Evolutionary conservation across 305 asterid genomes (phyloP), one percentile per base, ranked within the genome.

Genomic region (Fraxinus greggii): DNA sequence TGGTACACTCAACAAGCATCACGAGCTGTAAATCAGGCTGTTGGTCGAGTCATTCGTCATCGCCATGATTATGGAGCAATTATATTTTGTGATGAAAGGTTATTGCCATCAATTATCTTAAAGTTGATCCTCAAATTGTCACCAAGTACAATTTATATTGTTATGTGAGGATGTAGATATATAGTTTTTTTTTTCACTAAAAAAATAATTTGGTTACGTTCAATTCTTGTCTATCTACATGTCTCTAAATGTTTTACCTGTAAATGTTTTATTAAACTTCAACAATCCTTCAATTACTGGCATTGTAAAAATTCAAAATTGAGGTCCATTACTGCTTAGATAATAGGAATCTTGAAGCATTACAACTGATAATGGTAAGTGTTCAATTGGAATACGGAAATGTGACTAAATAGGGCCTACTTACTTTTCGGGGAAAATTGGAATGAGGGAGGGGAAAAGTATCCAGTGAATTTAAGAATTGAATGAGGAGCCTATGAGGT

Each of bases 1-100:
- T 96, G 99, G 99, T 96, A 96, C 83, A 90, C 94, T 84, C 99
- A 96, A 84, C 97, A 96, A 92, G 98, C 98, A 84, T 90, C 92
- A 32, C 88, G 99, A 72, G 99, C 98, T 72, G 97, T 96, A 79
- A 96, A 96, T 89, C 99, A 96, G 93, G 98, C 99, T 75, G 97
- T 96, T 40, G 99, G 99, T 75, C 98, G 99, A 75, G 98, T 96
- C 86, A 94, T 96, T 85, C 99, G 99, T 83, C 99, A 96, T 85
- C 92, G 80, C 83, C 93, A 94, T 92, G 99, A 96, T 92, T 94
- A 92, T 83, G 98, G 99, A 85, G 99, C 99, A 80, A 93, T 96
- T 77, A 92, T 96, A 79, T 91, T 94, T 88, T 96, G 98, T 56
- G 98, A 96, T 86, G 99, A 96, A 86, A 96, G 98, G 99, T 95